Evolutionary conservation across 2,329 filamentous ascomycete species (phyloP).

Genomic region (Chalaropsis thielavioides): DNA sequence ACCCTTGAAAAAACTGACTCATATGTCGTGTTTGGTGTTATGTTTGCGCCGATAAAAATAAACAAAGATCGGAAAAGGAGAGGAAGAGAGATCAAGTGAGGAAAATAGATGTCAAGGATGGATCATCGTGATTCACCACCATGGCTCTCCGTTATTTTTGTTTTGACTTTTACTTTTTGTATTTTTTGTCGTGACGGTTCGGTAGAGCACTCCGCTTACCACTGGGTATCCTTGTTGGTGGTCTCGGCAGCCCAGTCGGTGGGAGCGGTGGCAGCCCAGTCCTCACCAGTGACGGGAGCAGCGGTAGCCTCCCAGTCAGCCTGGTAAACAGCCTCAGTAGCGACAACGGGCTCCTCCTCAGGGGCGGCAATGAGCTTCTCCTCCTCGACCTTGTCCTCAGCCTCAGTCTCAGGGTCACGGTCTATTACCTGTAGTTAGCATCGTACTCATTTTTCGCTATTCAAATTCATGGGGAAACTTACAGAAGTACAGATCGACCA

Average conservation of each 20-base stretch:
- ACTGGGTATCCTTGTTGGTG: constrained; percentile 39
- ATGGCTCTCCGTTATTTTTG: constrained; percentile 18
- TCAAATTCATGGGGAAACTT: constrained; percentile 26
- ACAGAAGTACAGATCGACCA: constrained; percentile 99
- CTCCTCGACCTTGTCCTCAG: constrained; percentile 91
- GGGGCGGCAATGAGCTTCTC: constrained; percentile 69
- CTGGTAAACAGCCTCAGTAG: constrained; percentile 64
- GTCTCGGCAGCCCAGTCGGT: constrained; percentile 54
- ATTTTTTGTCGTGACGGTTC: constrained; percentile 17
- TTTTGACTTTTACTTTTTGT: constrained; percentile 19
- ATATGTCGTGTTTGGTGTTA: constrained; percentile 17
- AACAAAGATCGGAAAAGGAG: constrained; percentile 11
- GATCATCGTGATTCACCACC: constrained; percentile 16
- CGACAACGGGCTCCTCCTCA: constrained; percentile 58
- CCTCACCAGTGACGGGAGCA: constrained; percentile 43
- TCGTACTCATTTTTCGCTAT: neutral
- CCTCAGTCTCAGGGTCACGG: constrained; percentile 98
- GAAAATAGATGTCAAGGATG: constrained; percentile 12
- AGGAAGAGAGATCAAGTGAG: constrained; percentile 9
- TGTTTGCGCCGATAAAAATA: constrained; percentile 14
- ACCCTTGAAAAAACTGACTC: constrained; percentile 25
- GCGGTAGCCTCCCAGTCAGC: constrained; percentile 80
- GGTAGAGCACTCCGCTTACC: constrained; percentile 28
- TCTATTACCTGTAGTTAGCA: constrained; percentile 32
- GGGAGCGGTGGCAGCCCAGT: constrained; percentile 54